Base-by-base conservation (phyloP, 2,329 filamentous ascomycete genomes). In the Hymenoscyphus occultus region DNA sequence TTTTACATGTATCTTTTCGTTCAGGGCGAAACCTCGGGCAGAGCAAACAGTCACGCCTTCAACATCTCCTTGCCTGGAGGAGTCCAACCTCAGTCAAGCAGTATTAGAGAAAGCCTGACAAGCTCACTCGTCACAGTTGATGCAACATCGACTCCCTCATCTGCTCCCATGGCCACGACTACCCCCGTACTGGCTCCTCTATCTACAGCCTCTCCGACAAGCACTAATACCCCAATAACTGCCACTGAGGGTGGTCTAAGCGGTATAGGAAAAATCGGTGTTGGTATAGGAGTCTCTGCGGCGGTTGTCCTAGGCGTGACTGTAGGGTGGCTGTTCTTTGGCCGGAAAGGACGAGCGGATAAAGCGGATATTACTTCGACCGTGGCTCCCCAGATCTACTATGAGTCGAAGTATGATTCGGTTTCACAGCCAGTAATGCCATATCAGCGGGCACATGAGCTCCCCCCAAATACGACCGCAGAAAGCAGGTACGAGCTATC, bases 1-100 rank as follows among this genome's bases (percentile, higher is more conserved):
- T 68, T 68, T 39, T 63, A 28, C 42, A 32, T 67, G 12, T 54
- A 42, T 31, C 35, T 68, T n/a, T 68, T 65, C 42, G 9, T 63
- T 31, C 39, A 59, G n/a, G 65, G 65, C 5, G 28, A 58, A 28
- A 54, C 19, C 5, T 19, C 35, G 9, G 19, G 65, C 13, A 7
- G 39, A 14, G 58, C 62, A 39, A 61, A 64, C 13, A 67, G 62
- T 54, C 56, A 63, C 14, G 58, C 60, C 32, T 67, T 68, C 51
- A 68, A 68, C 39, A 67, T 68, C 58, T 59, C 67, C 4, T n/a
- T 16, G 4, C 59, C 59, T 35, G 39, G 16, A 31, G 54, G 28
- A 14, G 19, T 14, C 0, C 31, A 39, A 19, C 54, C 58, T 5
- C 35, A 57, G 39, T n/a, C 59, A 31, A 45, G 59, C 59, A 45